A percentile compares a stretch with the other conserved stretches of the same genome.
Conservation (phyloP, 2,329 filamentous ascomycete species). For the Catunica adiposa region DNA sequence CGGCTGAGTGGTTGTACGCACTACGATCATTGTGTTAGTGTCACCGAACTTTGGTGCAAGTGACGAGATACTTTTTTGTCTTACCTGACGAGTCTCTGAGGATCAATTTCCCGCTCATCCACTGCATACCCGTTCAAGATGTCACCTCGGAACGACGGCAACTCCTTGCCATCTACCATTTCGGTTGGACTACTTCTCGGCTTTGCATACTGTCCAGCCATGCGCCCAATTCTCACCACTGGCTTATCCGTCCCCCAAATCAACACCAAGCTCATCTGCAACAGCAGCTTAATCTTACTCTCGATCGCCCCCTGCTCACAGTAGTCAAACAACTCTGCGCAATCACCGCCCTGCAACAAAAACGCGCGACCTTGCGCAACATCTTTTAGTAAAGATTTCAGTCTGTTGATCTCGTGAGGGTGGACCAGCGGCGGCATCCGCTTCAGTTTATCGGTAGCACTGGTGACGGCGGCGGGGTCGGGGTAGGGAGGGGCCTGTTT, state of each 20-base stretch:
- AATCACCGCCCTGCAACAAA: constrained; percentile 89
- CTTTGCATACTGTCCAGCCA: constrained; percentile 97
- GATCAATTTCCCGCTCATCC: constrained; percentile 65
- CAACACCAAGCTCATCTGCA: constrained; percentile 93
- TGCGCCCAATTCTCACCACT: constrained; percentile 84
- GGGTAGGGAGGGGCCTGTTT: constrained; percentile 60
- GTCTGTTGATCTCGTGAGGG: constrained; percentile 59
- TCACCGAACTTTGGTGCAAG: background rate
- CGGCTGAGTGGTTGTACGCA: constrained; percentile 90
- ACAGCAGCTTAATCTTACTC: constrained; percentile 85
- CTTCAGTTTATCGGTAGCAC: constrained; percentile 46
- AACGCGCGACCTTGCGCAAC: constrained; percentile 86
- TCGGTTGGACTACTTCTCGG: constrained; percentile 81
- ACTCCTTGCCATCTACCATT: constrained; percentile 58
- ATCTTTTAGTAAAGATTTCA: constrained; percentile 65
- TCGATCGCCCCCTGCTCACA: constrained; percentile 81
- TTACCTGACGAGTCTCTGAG: constrained; percentile 59
- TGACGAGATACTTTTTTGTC: constrained; percentile 15
- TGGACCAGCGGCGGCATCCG: constrained; percentile 64
- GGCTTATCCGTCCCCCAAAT: constrained; percentile 73
- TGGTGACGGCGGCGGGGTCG: constrained; percentile 40
- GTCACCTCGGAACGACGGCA: constrained; percentile 85
- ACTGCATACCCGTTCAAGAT: constrained; percentile 80
- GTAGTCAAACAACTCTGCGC: constrained; percentile 94
- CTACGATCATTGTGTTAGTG: constrained; percentile 22